Conservation (phyloP, 2,329 filamentous ascomycete genomes). For the Aspergillus sojae region DNA sequence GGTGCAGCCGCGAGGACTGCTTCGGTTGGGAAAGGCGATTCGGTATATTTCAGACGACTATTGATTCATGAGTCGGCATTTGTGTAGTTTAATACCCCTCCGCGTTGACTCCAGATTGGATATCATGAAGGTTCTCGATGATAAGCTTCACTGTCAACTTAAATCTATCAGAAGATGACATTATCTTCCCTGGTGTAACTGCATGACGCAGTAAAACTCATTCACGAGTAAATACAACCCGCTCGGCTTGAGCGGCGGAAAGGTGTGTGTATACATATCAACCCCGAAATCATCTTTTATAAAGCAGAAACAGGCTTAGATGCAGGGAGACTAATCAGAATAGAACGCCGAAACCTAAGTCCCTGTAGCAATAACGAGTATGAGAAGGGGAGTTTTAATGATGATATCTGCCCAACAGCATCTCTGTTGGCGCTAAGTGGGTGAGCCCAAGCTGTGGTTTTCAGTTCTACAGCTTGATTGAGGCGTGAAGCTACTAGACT, state of each 20-base stretch:
- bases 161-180: not conserved
- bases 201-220: not conserved
- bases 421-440: not conserved
- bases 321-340: not conserved
- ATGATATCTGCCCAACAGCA: not conserved
- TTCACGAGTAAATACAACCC: not conserved
- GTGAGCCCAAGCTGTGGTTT: not conserved
- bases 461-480: not conserved
- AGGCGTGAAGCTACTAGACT: constrained; percentile 30
- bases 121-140: not conserved
- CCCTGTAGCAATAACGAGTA: not conserved
- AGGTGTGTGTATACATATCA: not conserved
- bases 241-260: not conserved
- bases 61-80: constrained; percentile 37
- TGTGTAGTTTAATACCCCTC: constrained; percentile 5
- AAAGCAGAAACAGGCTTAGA: not conserved
- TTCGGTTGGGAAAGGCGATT: constrained; percentile 65
- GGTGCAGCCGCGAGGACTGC: constrained; percentile 46
- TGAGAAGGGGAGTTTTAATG: not conserved
- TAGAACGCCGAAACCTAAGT: constrained; percentile 2
- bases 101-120: not conserved
- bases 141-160: not conserved
- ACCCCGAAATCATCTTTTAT: not conserved
- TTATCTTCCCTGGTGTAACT: not conserved
- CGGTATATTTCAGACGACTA: constrained; percentile 66